Evolutionary conservation across 2,329 filamentous ascomycete species (phyloP), one percentile per base, ranked within the genome.

Genomic region (Cladosporium sp.): DNA sequence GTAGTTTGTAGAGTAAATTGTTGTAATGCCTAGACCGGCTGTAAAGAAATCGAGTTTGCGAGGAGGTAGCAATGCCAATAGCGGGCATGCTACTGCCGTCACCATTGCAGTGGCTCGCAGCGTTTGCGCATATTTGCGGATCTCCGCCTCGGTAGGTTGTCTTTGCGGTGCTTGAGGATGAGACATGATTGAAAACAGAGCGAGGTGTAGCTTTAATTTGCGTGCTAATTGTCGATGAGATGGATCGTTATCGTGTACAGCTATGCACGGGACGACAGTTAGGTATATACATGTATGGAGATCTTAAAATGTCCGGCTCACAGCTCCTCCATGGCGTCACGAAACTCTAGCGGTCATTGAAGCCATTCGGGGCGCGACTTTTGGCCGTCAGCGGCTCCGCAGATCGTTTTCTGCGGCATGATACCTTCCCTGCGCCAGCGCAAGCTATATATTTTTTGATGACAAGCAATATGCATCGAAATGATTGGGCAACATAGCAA

Each of bases 41-140:
- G 83, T 86, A 71, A 83, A 85, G 54, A 81, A 65, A 66, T 86
- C 83, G 50, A 87, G 70, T 70, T 86, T 86, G 45, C 84, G 81
- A 0, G 84, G 84, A 9, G 84, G 84, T 9, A 86, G 71, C 15
- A 78, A 66, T 48, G 79, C 78, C 51, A 86, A 74, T 8, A 80
- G 61, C 0, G 84, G 84, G 59, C 80, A 83, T 48, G 77, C 67
- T 19, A 86, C 66, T 25, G 82, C 69, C 48, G 78, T 74, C 56
- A 70, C 73, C 32, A 83, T 70, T 15, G 82, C 77, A 61, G 76
- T 65, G 62, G 76, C 78, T 68, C 78, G 78, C 10, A 71, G 61
- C 28, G 69, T 65, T 36, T 62, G 61, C 12, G 63, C 62, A 54
- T 73, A 72, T 54, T 66, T 62, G 15, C 61, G 61, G 24, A 61